Base-by-base conservation (phyloP, 169 alveolate genomes). In the Plasmodium coatneyi region DNA sequence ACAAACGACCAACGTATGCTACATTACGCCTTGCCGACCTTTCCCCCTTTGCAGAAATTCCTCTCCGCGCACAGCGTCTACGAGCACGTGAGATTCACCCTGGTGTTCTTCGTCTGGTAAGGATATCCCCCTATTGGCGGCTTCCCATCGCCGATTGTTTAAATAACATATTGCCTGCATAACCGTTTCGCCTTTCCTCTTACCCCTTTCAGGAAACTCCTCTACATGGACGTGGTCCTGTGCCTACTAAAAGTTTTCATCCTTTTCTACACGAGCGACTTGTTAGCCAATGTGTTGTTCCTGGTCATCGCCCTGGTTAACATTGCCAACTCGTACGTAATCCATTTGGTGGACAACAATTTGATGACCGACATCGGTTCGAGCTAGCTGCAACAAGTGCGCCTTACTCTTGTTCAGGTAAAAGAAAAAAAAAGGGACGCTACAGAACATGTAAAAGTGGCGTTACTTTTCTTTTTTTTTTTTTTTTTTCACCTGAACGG, bases 61-160 rank as follows among this genome's bases (percentile, higher is more conserved):
- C 72, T 89, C 71, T 89, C 94, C 12, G 94, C 94, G 25, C 84
- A 89, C 36, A 79, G 43, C 52, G 16, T 89, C 12, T 89, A 89
- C 76, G 25, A 78, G 4, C 94, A 89, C 39, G 19, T 79, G 32
- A 89, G 80, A 34, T 89, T 89, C 78, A 89, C 94, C n/a, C 25
- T 89, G 36, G 36, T 89, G 5, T 79, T 89, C 46, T 89, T 89
- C 52, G 76, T 89, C 7, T 79, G 87, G 94, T 89, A 89, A 49
- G 41, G 19, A 16, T 14, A 46, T 14, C 56, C 6, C n/a, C 19
- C 3, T 39, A 5, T 5, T 25, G 32, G 3, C 2, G 0, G 34
- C 32, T 5, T 60, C 34, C 74, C 34, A 12, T 5, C 14, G 6
- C 76, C 41, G 5, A 7, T 66, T n/a, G n/a, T n/a, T n/a, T n/a